phyloP scores from a whole-genome alignment of 2,329 filamentous ascomycete genomes.

The Venturia pyrina region DNA sequence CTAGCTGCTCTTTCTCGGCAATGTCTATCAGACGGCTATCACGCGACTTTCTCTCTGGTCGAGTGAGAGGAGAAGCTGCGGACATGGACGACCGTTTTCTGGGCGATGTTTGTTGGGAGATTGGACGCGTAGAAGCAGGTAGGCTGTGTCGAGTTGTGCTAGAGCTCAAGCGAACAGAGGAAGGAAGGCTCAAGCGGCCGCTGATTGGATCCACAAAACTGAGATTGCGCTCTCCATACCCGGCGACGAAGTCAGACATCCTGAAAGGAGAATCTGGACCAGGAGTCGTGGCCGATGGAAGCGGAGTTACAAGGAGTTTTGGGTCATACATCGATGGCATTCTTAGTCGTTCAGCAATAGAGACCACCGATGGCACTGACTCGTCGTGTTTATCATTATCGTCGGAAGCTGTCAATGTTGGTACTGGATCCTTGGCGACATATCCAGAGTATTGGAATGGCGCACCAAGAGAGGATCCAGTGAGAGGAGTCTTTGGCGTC shows the following conservation, averaged over 20 bases:
- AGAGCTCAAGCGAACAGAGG: constrained; percentile 8
- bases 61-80: constrained; percentile 48
- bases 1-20: constrained; percentile 28
- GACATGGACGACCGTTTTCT: constrained; percentile 19
- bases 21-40: constrained; percentile 40
- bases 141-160: constrained; percentile 13
- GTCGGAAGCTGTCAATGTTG: constrained; percentile 14
- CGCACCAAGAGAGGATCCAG: constrained; percentile 45
- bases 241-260: constrained; percentile 42
- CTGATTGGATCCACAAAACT: constrained; percentile 28
- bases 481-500: constrained; percentile 32
- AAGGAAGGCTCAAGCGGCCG: constrained; percentile 21
- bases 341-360: constrained; percentile 9
- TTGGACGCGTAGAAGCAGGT: constrained; percentile 10
- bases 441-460: constrained; percentile 43
- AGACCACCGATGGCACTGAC: constrained; percentile 4
- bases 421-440: constrained; percentile 14
- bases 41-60: constrained; percentile 18
- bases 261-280: constrained; percentile 39
- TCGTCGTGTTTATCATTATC: not conserved
- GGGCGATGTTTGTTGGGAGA: not conserved
- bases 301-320: constrained; percentile 36
- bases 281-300: constrained; percentile 39
- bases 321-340: constrained; percentile 22
- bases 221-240: constrained; percentile 36